Base-by-base conservation (phyloP, 163 green algal species). In the Scenedesmus sp. region DNA sequence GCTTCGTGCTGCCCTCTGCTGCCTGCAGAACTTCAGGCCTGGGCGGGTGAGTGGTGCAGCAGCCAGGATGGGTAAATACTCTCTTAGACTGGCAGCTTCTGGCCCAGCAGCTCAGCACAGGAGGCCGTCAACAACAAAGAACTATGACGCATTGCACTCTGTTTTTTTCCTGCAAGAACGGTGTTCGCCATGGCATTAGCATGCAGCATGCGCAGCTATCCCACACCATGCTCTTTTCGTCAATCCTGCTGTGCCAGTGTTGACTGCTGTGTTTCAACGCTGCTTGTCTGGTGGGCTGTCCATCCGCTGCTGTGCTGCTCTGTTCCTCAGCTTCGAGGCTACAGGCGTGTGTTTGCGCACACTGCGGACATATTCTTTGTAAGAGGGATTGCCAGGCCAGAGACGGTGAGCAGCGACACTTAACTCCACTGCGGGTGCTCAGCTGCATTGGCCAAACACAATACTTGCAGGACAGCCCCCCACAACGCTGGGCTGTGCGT, bases 321-420 rank as follows among this genome's bases (percentile, higher is more conserved):
- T 18, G 13, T 12, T 1, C 0, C 67, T 26, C 91, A 96, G 92
- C 66, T 99, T 16, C 77, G 76, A 8, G 96, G 95, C 55, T 99
- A 94, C 90, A 91, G 97, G 18, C 94, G 97, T 10, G 95, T 99
- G 55, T 99, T 99, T 93, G 94, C 95, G 0, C 97, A 99, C 91
- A 96, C 95, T 15, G 96, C 96, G 16, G 95, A 97, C 56, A 95
- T 99, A 7, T 99, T 99, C 94, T 98, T 97, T 77, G 84, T 94
- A 10, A 90, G 97, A 2, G 97, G 97, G 90, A 99, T 99, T 55
- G 97, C 97, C 0, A 94, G 94, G n/a, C 90, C 93, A 2, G 95
- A 97, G 7, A 99, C 97, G 87, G 93, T 97, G 83, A 88, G 94
- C 3, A n/a, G 34, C 82, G 2, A 57, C 10, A 77, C 9, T 13